Base-by-base conservation (phyloP, 352 stramenopile genomes). In the Globisporangium canariense region DNA sequence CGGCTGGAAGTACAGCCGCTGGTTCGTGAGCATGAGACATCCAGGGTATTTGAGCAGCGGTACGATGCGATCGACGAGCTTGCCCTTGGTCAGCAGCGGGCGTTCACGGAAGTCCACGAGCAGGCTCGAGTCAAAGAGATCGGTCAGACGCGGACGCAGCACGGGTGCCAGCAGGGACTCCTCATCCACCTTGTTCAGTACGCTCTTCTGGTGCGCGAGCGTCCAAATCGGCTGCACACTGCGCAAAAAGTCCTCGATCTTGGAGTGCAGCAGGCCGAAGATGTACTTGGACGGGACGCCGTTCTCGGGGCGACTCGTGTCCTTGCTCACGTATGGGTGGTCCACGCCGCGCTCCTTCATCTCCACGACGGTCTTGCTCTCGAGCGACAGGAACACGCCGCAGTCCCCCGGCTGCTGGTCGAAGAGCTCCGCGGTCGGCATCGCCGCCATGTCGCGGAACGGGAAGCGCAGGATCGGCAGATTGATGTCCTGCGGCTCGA, bases 41-140 rank as follows among this genome's bases (percentile, higher is more conserved):
- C 94, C 93, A 0, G 93, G 94, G 62, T 96, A 94, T 67, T 94
- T 93, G 28, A 97, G 78, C 36, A 98, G 62, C 45, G 94, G 93
- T 59, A 91, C 89, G 45, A 98, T 96, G 13, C 92, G 83, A 52
- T 96, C 88, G 11, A 97, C 90, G 0, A 89, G 61, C 52, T 96
- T 91, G 14, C 83, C 82, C 41, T 79, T 82, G 0, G 71, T 66
- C 4, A 96, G 53, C 54, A 97, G 62, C 22, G 90, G 81, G 9
- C 84, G 81, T 67, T 98, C 92, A 22, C 89, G 78, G 67, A 97
- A 97, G 71, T 98, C 90, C 20, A 96, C 88, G 25, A 98, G 69
- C 47, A 94, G 66, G 53, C 81, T 93, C 58, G 85, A 85, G 60
- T 98, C 92, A 45, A 98, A 98, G n/a, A 80, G 74, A 40, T 89